Percentiles rank a stretch among this genome's conserved stretches.
phyloP scores from a whole-genome alignment of 768 basidiomycete species.

The Leccinum longicurvipes region DNA sequence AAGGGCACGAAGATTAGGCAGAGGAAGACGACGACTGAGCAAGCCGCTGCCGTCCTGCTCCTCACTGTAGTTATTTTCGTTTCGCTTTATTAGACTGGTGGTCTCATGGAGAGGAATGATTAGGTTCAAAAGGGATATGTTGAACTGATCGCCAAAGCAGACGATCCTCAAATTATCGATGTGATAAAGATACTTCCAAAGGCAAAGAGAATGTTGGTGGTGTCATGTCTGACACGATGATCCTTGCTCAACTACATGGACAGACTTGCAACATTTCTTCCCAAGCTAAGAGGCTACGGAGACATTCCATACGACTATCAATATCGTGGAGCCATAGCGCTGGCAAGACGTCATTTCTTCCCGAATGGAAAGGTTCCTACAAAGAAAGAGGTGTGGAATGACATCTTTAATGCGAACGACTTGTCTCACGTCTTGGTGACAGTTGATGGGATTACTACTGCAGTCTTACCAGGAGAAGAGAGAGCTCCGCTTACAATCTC shows the following conservation, averaged over 20 bases:
- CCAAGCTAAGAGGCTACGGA: conserved; percentile 28
- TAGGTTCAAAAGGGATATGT: conserved; percentile 28
- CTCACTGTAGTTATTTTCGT: conserved; percentile 13
- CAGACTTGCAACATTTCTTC: conserved; percentile 28
- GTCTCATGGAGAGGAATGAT: not conserved
- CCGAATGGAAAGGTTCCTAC: conserved; percentile 21
- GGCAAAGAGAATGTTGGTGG: conserved; percentile 22
- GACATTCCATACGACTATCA: conserved; percentile 25
- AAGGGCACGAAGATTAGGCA: conserved; percentile 16
- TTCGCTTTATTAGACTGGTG: not conserved
- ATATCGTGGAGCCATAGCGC: conserved; percentile 27
- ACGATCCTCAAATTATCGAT: conserved; percentile 16
- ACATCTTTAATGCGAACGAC: not conserved
- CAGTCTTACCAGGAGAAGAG: conserved; percentile 25
- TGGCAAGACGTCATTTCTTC: conserved; percentile 29
- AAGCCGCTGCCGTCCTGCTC: conserved; percentile 25
- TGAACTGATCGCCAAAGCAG: conserved; percentile 15
- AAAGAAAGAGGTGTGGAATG: conserved; percentile 24
- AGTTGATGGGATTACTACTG: conserved; percentile 25
- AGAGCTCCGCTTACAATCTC: conserved; percentile 5
- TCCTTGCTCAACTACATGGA: not conserved
- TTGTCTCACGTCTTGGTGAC: not conserved
- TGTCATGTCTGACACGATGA: not conserved
- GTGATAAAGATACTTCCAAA: conserved; percentile 24
- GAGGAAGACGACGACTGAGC: conserved; percentile 20